Percentiles rank a stretch among this genome's conserved stretches.
Conservation (phyloP, 2,329 filamentous ascomycete genomes). For the Blastomyces gilchristii region DNA sequence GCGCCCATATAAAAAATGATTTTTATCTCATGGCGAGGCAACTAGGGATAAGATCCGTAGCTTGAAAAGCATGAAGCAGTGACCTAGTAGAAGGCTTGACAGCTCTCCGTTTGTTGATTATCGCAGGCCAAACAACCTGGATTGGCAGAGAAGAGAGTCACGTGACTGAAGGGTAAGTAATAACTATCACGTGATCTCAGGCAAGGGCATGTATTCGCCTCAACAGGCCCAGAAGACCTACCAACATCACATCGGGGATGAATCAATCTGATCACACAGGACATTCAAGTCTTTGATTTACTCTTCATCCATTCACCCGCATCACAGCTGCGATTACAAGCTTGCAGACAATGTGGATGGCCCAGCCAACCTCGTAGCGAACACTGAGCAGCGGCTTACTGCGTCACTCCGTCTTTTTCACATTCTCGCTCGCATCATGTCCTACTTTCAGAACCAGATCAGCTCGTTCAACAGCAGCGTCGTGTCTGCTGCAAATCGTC, state of each 20-base stretch:
- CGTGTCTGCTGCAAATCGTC: constrained; percentile 53
- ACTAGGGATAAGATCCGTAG: neutral
- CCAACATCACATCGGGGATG: neutral
- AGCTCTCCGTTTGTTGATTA: neutral
- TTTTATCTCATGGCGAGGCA: neutral
- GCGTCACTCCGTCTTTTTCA: neutral
- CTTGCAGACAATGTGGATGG: constrained; percentile 6
- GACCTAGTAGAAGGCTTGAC: neutral
- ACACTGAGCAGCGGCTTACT: neutral
- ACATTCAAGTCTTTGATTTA: neutral
- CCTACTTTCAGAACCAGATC: constrained; percentile 56
- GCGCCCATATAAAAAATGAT: neutral
- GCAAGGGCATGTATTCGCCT: neutral
- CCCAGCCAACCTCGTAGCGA: neutral
- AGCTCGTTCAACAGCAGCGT: constrained; percentile 53
- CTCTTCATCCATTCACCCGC: neutral
- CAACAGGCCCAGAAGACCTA: too few relatives aligned
- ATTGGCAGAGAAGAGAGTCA: neutral
- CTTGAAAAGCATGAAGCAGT: neutral
- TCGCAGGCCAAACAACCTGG: neutral
- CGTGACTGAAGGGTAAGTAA: neutral
- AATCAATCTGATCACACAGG: neutral
- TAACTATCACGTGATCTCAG: neutral
- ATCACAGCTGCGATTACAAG: neutral
- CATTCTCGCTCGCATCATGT: constrained; percentile 38